Base-by-base conservation (phyloP, 495 filamentous ascomycete species). In the Aspergillus cavernicola region DNA sequence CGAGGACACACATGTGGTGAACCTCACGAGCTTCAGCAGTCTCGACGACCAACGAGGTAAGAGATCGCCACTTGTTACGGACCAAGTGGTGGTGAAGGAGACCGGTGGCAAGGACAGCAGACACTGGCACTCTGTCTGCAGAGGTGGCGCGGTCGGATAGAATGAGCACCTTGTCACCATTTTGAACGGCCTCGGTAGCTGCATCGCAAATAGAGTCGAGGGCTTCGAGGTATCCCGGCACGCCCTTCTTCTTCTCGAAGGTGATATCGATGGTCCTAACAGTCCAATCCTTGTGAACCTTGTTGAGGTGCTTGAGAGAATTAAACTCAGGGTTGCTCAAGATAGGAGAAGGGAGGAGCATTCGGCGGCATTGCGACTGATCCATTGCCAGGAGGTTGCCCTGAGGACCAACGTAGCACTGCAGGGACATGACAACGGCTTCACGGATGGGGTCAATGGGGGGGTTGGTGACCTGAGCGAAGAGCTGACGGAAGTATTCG, bases 401-500 rank as follows among this genome's bases (percentile, higher is more conserved):
- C 72, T 99, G 93, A 19, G 95, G 93, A 31, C 93, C 93, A 60
- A 99, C 88, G 65, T 97, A 99, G 64, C 95, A 95, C 61, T 96
- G 95, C 29, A 97, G 73, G 40, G 95, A 97, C 93, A 99, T 99
- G 67, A 99, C 93, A 54, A 97, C 93, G 15, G 93, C 93, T 75
- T 99, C 93, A 71, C 93, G 82, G 61, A 99, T 99, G 6, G 93
- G 93, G 64, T 99, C 93, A 67, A 99, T 99, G 6, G 93, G 93
- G 52, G 93, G 93, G 66, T 99, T 99, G 31, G 93, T 99, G 69
- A 99, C 93, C 76, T 99, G 93, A 8, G 93, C 93, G 67, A 99
- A 99, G 26, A 99, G 85, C 75, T 99, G 90, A 26, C 95, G 85
- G 85, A 97, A 99, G 71, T 99, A 99, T 69, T 99, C 93, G 66